phyloP scores from a whole-genome alignment of 768 basidiomycete genomes.

The Naganishia vishniacii region DNA sequence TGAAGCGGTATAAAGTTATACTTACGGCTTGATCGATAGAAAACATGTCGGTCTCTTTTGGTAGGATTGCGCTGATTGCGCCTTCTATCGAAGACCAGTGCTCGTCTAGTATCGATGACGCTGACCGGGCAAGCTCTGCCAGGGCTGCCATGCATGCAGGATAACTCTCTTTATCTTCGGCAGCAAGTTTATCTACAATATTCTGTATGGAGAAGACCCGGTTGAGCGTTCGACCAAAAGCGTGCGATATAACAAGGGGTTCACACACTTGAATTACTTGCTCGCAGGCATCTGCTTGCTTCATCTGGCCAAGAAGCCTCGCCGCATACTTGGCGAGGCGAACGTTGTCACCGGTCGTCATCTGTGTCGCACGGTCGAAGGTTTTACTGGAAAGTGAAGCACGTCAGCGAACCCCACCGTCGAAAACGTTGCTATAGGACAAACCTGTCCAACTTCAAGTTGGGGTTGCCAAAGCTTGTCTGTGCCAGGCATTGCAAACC shows the following conservation, averaged over 20 bases:
- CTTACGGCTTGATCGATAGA: conserved; percentile 35
- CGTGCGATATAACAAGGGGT: too few relatives aligned
- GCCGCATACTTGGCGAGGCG: conserved; percentile 81
- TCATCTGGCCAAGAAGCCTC: conserved; percentile 62
- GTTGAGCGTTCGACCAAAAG: too few relatives aligned
- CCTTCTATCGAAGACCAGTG: conserved; percentile 2
- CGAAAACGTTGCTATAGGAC: not conserved
- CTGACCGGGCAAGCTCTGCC: conserved; percentile 64
- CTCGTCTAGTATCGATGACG: conserved; percentile 66
- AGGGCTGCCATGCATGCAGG: conserved; percentile 68
- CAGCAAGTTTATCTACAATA: not conserved
- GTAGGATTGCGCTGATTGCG: conserved; percentile 46
- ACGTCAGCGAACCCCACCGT: not conserved
- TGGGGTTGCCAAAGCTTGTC: conserved; percentile 40
- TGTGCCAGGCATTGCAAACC: conserved; percentile 72
- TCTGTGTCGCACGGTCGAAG: conserved; percentile 60
- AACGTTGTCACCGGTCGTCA: conserved; percentile 59
- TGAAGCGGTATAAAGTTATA: not conserved
- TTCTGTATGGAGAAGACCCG: conserved; percentile 2
- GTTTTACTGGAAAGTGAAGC: conserved; percentile 55
- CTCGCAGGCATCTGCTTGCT: conserved; percentile 54
- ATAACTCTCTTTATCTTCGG: conserved; percentile 53
- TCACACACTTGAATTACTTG: conserved; percentile 62
- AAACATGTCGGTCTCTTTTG: conserved; percentile 51
- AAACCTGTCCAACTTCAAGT: conserved; percentile 13